Evolutionary conservation across 768 basidiomycete genomes (phyloP), one percentile per base, ranked within the genome.

Genomic region (Symmetrospora coprosmae): DNA sequence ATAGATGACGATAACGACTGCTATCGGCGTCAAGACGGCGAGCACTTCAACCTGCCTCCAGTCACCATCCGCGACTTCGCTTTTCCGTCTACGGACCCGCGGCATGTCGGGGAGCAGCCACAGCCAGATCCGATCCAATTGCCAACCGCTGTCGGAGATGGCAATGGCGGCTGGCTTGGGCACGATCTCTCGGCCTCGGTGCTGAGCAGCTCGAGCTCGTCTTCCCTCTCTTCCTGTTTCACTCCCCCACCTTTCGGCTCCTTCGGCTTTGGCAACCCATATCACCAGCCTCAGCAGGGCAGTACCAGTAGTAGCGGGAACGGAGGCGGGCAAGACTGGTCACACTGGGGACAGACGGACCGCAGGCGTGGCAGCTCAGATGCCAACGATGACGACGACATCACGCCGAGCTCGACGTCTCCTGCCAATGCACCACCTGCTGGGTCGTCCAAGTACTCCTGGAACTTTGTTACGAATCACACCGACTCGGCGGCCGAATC

Each of bases 241-340:
- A 58, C 55, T 27, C 55, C 55, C 9, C 55, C 55, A 14, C 41
- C 55, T 9, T 46, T 58, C n/a, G 55, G 55, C 6, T 27, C 55
- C 6, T 58, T 58, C 43, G 55, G 55, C 43, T 47, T 43, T 31
- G 55, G 55, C 6, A 40, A 58, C 23, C 43, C 27, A 5, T 58
- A 58, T 23, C 39, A 58, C 35, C 38, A 50, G 23, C 19, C 49
- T 14, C 31, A 35, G 13, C 27, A 31, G 27, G 45, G 45, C 9
- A 47, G 33, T 25, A 31, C 45, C 4, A 47, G 45, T 53, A 6
- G 25, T 11, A 11, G 16, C 25, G 43, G 13, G 11, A 23, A 16
- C 16, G 4, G 6, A 16, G 34, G 33, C 25, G 34, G 19, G 35
- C 51, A 53, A 7, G 13, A 28, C 16, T 58, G 55, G 55, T 43